These are phyloP conservation scores for Chaetomidium leptoderma DNA, from an alignment of 495 filamentous ascomycete genomes.

Conservation along the genomic window DNA sequence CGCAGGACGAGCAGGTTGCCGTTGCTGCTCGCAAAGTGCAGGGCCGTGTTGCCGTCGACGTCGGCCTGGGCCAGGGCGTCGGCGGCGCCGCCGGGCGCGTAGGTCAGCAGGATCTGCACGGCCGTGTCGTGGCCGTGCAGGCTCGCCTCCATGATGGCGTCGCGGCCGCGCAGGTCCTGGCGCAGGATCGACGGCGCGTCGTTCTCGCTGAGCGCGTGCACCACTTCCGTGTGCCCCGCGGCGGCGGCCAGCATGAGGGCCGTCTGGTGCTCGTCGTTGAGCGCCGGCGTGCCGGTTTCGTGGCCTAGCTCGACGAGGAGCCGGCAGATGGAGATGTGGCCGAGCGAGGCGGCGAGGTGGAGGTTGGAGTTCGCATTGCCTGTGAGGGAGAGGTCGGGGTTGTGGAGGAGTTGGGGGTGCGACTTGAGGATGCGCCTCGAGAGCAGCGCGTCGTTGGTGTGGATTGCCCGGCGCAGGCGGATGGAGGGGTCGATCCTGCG, in stretches of 20 bases:
- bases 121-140: slow-evolving; percentile 54
- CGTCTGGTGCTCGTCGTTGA: slow-evolving; percentile 69
- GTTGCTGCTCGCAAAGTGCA: slow-evolving; percentile 64
- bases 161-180: slow-evolving; percentile 53
- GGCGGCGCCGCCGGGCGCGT: slow-evolving; percentile 42
- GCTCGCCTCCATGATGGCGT: slow-evolving; percentile 56
- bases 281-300: slow-evolving; percentile 55
- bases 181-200: slow-evolving; percentile 44
- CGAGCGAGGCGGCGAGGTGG: slow-evolving; percentile 67
- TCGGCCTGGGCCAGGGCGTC: slow-evolving; percentile 52
- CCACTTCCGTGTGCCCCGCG: slow-evolving; percentile 56
- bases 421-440: slow-evolving; percentile 68
- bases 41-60: slow-evolving; percentile 66
- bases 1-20: slow-evolving; percentile 70
- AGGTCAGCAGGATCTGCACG: slow-evolving; percentile 56
- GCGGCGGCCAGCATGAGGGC: slow-evolving; percentile 61
- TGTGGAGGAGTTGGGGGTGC: slow-evolving; percentile 62
- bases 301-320: slow-evolving; percentile 53
- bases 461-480: slow-evolving; percentile 68
- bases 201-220: slow-evolving; percentile 51
- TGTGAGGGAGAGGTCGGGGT: slow-evolving; percentile 57
- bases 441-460: slow-evolving; percentile 63
- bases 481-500: slow-evolving; percentile 61
- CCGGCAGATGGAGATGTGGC: slow-evolving; percentile 58
- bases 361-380: slow-evolving; percentile 66